Percentiles rank a stretch among this genome's conserved stretches.
Conservation (phyloP, 176 grass and related monocot genomes). For the Puya raimondii region DNA sequence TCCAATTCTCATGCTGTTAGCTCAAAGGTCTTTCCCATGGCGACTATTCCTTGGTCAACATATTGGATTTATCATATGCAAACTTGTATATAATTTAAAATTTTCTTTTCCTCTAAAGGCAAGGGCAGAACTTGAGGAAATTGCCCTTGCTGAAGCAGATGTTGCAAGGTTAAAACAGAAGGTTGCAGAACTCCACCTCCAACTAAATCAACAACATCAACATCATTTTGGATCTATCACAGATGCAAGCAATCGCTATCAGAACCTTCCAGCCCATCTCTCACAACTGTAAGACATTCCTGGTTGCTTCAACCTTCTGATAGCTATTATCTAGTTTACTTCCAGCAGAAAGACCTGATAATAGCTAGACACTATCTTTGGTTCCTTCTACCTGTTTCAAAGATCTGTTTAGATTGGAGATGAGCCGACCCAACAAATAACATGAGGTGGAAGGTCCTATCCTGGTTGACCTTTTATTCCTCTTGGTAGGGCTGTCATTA, state of each 20-base stretch:
- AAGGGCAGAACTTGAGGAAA: constrained; percentile 83
- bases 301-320: neutral
- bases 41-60: neutral
- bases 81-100: neutral
- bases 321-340: neutral
- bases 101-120: constrained; percentile 37
- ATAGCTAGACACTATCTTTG: no score
- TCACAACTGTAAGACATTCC: constrained; percentile 58
- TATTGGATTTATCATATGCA: constrained; percentile 4
- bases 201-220: constrained; percentile 86
- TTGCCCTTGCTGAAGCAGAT: constrained; percentile 82
- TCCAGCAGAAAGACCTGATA: no score
- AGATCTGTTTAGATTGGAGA: no score
- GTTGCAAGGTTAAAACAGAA: constrained; percentile 88
- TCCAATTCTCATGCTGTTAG: constrained; percentile 63
- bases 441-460: no score
- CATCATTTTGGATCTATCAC: constrained; percentile 52
- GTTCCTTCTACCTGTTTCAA: no score
- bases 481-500: no score
- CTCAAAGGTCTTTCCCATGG: constrained; percentile 49
- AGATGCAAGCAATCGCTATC: constrained; percentile 41
- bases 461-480: no score
- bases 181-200: constrained; percentile 87
- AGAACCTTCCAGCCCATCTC: constrained; percentile 61
- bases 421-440: no score